These are phyloP conservation scores for Hamamelis virginiana DNA, from an alignment of 164 flowering plant species.

Conservation along the genomic window DNA sequence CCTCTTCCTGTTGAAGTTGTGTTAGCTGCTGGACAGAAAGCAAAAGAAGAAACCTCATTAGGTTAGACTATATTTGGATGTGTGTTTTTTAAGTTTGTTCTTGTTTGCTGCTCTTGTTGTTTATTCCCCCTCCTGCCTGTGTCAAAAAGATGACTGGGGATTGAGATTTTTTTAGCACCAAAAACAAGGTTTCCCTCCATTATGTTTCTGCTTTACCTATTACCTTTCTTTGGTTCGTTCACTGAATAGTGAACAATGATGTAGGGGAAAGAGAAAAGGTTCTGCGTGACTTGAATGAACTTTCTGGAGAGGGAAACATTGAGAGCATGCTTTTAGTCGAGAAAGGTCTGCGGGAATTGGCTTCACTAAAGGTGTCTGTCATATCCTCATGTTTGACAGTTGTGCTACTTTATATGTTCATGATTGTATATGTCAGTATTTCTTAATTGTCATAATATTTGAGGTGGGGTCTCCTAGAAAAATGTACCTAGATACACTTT, in stretches of 20 bases:
- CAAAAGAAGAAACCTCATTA: slow-evolving; percentile 53
- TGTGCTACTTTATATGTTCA: not conserved
- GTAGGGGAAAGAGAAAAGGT: slow-evolving; percentile 44
- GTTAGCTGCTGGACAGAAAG: slow-evolving; percentile 76
- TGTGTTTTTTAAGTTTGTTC: not conserved
- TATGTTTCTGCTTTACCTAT: not conserved
- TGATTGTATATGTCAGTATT: not conserved
- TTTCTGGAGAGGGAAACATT: slow-evolving; percentile 59
- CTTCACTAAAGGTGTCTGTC: slow-evolving; percentile 66
- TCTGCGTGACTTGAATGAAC: slow-evolving; percentile 37
- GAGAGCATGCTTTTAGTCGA: slow-evolving; percentile 94
- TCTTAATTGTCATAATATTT: not conserved
- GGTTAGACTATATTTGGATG: slow-evolving; percentile 30
- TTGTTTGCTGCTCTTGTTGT: no score
- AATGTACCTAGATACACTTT: not conserved
- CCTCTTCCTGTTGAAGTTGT: slow-evolving; percentile 83
- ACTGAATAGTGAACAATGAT: slow-evolving; percentile 37
- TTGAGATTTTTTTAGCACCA: not conserved
- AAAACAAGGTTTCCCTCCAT: not conserved
- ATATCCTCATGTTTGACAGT: slow-evolving; percentile 7
- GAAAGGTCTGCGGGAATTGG: slow-evolving; percentile 80
- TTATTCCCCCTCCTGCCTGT: not conserved
- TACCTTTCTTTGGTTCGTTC: slow-evolving; percentile 1
- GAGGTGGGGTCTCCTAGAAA: not conserved
- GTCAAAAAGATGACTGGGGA: not conserved